A percentile compares a stretch with the other conserved stretches of the same genome.
phyloP scores from a whole-genome alignment of 768 basidiomycete genomes.

The Chalciporus sphaerocephalus region DNA sequence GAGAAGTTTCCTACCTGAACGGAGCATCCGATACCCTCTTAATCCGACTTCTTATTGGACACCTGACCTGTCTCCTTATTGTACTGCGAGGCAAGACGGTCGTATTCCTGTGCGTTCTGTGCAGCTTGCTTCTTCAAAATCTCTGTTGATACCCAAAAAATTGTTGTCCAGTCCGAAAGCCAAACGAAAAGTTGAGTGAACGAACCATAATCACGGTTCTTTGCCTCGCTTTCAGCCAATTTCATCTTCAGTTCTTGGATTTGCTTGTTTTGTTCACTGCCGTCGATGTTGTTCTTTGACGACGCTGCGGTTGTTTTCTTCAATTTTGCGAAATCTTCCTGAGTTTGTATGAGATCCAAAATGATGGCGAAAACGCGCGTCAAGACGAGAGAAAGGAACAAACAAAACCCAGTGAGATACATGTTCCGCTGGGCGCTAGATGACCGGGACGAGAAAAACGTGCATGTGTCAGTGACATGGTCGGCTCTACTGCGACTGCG shows the following conservation, averaged over 20 bases:
- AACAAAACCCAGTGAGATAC: slow-evolving; percentile 88
- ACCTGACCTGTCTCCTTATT: slow-evolving; percentile 62
- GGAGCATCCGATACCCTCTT: background rate
- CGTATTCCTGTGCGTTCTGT: slow-evolving; percentile 76
- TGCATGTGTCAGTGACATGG: too few species aligned
- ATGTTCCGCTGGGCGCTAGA: slow-evolving; percentile 80
- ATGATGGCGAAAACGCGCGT: slow-evolving; percentile 90
- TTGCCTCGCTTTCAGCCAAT: slow-evolving; percentile 52
- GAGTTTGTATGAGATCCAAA: slow-evolving; percentile 84
- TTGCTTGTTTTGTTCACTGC: slow-evolving; percentile 33
- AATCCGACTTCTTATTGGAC: slow-evolving; percentile 67
- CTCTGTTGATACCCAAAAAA: slow-evolving; percentile 37
- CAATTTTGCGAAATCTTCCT: slow-evolving; percentile 82
- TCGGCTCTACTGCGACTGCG: too few species aligned
- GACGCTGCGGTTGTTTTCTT: slow-evolving; percentile 50
- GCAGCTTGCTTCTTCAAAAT: slow-evolving; percentile 78
- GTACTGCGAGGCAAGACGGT: slow-evolving; percentile 74
- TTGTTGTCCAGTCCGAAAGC: background rate
- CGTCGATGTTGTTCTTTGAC: slow-evolving; percentile 27
- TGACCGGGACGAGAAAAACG: background rate
- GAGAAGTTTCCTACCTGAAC: background rate
- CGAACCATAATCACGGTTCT: slow-evolving; percentile 63
- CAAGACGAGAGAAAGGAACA: slow-evolving; percentile 94
- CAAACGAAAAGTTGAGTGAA: slow-evolving; percentile 9
- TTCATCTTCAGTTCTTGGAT: slow-evolving; percentile 68